phyloP scores from a whole-genome alignment of 345 rosid genomes.

The Ricinus communis region DNA sequence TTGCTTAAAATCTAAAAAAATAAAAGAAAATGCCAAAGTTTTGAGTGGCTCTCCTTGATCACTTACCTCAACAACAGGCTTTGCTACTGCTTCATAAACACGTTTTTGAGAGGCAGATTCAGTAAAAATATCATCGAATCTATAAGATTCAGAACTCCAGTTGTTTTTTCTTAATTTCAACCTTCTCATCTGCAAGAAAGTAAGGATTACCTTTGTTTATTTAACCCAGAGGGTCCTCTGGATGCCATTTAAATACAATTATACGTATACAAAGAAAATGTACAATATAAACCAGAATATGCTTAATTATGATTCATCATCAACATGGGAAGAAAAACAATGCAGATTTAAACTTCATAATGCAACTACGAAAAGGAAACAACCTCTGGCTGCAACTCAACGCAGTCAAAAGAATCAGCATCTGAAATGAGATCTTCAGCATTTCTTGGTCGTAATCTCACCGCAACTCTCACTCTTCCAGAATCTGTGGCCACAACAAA shows the following conservation, averaged over 20 bases:
- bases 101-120: slow-evolving; percentile 90
- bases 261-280: background rate
- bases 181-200: slow-evolving; percentile 59
- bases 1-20: too few relatives aligned
- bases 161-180: slow-evolving; percentile 82
- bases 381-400: slow-evolving; percentile 91
- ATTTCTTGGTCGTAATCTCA: slow-evolving; percentile 77
- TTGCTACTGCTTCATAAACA: slow-evolving; percentile 86
- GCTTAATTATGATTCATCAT: background rate
- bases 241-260: background rate
- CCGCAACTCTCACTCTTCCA: slow-evolving; percentile 88
- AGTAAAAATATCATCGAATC: slow-evolving; percentile 75
- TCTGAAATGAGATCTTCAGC: slow-evolving; percentile 68
- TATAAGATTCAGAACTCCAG: slow-evolving; percentile 85
- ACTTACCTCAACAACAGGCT: slow-evolving; percentile 87
- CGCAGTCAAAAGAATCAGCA: slow-evolving; percentile 82
- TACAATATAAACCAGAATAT: background rate
- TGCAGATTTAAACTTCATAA: background rate
- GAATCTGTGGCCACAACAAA: slow-evolving; percentile 42
- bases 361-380: background rate
- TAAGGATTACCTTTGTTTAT: slow-evolving; percentile 1
- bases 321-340: background rate
- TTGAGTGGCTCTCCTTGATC: too few relatives aligned
- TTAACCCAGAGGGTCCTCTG: background rate
- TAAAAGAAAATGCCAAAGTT: too few relatives aligned